Base-by-base conservation (phyloP, 305 asterid species). In the Fraxinus sp. region DNA sequence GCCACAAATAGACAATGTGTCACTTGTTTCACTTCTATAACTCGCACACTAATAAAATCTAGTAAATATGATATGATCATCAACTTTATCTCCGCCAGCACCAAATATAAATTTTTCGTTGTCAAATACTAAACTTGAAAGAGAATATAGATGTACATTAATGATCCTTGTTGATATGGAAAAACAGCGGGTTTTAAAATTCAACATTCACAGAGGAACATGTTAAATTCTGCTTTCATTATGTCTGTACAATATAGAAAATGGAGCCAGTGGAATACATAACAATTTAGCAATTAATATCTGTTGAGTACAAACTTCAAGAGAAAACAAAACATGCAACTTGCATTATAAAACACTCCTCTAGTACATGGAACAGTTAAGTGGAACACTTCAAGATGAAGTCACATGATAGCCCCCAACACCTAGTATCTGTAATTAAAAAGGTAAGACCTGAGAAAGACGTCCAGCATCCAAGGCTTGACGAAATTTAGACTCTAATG, bases 391-490 rank as follows among this genome's bases (percentile, higher is more conserved):
- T 81, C 57, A 33, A 64, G 52, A 71, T 64, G 28, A 26, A 11
- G 30, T 52, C 75, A 64, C 22, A 16, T 46, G 44, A 57, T 30
- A 70, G 62, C 33, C 57, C 82, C 75, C 35, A 78, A 36, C 46
- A 49, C 57, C 68, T 18, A 57, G 68, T 18, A 62, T 36, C 18
- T 74, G 55, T 32, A 79, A 79, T 57, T 6, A 18, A 57, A 49
- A 79, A 30, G 8, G 41, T 81, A 64, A 52, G 83, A 95, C 98
- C 98, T 95, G 98, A 89, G 99, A 95, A 88, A 95, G 97, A 75
- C 98, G 97, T 70, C 99, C 98, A 78, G 99, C 97, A 89, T 90
- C 88, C 88, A 95, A 87, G 55, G 98, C 98, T 90, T 91, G 92
- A 66, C 93, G 93, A 84, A 95, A 95, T 84, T 94, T 91, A 81